These are phyloP conservation scores for Lasiodiplodia hormozganensis DNA, from an alignment of 2,329 filamentous ascomycete species.

Conservation along the genomic window DNA sequence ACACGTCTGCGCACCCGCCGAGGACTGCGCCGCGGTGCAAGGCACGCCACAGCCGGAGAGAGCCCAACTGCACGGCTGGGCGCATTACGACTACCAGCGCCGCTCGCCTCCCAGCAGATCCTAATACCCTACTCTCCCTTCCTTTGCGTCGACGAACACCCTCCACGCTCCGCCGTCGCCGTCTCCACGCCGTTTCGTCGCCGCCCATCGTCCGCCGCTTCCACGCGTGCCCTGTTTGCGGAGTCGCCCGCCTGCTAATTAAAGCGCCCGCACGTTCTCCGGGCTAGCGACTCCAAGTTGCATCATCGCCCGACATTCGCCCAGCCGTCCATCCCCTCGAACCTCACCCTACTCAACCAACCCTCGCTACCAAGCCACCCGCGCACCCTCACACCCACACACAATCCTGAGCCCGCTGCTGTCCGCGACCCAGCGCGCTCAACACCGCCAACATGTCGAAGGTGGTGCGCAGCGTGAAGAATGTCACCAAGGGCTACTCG, in stretches of 20 bases:
- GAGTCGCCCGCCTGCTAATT: conserved; percentile 26
- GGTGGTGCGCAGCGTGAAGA: conserved; percentile 96
- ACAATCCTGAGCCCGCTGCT: conserved; percentile 8
- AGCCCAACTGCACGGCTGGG: conserved; percentile 26
- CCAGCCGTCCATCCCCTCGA: conserved; percentile 32
- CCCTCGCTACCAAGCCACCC: conserved; percentile 6
- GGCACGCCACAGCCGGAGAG: conserved; percentile 23
- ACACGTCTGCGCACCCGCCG: conserved; percentile 20
- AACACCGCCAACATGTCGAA: conserved; percentile 76
- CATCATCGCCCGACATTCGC: conserved; percentile 35
- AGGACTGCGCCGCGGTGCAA: conserved; percentile 26
- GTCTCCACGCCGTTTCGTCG: neutral
- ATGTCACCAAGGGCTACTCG: conserved; percentile 99
- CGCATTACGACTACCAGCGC: conserved; percentile 24
- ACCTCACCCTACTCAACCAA: conserved; percentile 26
- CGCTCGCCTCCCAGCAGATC: conserved; percentile 26
- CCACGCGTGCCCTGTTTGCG: conserved; percentile 19
- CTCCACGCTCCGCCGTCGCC: neutral
- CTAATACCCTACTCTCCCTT: conserved; percentile 2
- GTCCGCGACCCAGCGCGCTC: conserved; percentile 19
- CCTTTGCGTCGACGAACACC: neutral
- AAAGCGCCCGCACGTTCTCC: conserved; percentile 26
- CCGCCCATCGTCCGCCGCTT: conserved; percentile 2
- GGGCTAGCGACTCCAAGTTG: conserved; percentile 32
- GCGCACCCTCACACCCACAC: conserved; percentile 4